phyloP scores from a whole-genome alignment of 352 stramenopile species.

The Thraustochytrium sp. region DNA sequence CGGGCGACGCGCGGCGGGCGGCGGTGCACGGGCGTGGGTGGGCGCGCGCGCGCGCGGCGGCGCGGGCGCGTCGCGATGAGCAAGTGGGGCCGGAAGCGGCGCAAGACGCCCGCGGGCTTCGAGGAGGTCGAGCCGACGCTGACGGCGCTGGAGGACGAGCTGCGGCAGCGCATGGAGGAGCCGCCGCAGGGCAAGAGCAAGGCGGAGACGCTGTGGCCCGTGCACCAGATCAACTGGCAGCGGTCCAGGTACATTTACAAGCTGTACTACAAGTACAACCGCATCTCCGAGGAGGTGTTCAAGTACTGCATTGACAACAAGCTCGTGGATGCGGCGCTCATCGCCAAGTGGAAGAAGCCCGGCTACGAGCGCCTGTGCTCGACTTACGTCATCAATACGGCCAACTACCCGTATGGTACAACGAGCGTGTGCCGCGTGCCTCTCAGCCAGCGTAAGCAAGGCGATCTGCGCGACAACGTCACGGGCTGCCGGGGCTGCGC shows the following conservation, averaged over 20 bases:
- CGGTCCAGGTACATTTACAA: constrained; percentile 96
- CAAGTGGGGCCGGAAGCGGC: neutral
- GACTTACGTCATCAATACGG: constrained; percentile 96
- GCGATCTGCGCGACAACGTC: constrained; percentile 62
- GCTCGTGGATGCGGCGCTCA: constrained; percentile 90
- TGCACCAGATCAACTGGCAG: constrained; percentile 99
- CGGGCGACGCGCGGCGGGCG: no score
- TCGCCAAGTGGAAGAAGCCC: constrained; percentile 99
- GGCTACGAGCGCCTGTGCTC: constrained; percentile 96
- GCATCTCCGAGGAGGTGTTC: constrained; percentile 90
- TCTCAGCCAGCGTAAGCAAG: constrained; percentile 73
- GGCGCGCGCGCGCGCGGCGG: no score
- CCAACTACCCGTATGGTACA: constrained; percentile 98
- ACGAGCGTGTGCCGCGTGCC: constrained; percentile 96
- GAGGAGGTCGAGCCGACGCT: constrained; percentile 89
- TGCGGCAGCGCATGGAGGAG: constrained; percentile 95
- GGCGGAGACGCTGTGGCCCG: constrained; percentile 93
- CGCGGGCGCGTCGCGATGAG: neutral
- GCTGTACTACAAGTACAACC: constrained; percentile 95
- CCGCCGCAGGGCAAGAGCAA: constrained; percentile 93
- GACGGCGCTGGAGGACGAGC: constrained; percentile 90
- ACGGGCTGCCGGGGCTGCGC: constrained; percentile 94
- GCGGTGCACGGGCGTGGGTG: no score
- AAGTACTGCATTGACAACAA: constrained; percentile 92
- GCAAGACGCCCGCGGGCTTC: constrained; percentile 75